These are phyloP conservation scores for Thelonectria blattea DNA, from an alignment of 2,329 filamentous ascomycete genomes.

Conservation along the genomic window DNA sequence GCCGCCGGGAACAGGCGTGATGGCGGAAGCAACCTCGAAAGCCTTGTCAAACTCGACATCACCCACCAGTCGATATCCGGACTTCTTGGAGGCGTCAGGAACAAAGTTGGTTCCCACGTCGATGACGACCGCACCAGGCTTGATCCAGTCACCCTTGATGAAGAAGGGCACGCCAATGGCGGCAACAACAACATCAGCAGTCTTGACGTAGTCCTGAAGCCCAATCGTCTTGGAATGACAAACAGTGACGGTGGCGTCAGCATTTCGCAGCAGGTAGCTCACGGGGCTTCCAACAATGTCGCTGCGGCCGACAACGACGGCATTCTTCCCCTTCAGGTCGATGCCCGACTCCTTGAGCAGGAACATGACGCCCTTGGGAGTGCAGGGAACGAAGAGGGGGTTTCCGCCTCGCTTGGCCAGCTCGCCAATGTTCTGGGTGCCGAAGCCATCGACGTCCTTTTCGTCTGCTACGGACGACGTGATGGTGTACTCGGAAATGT, in stretches of 20 bases:
- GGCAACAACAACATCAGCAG: conserved; percentile 87
- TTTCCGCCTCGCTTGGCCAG: conserved; percentile 92
- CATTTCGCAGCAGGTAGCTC: conserved; percentile 93
- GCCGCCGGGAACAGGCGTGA: conserved; percentile 95
- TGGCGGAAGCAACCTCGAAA: conserved; percentile 83
- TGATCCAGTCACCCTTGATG: conserved; percentile 94
- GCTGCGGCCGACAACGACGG: conserved; percentile 91
- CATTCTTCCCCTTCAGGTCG: conserved; percentile 85
- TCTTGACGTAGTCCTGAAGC: conserved; percentile 75
- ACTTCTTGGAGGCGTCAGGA: conserved; percentile 86
- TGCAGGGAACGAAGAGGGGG: conserved; percentile 92
- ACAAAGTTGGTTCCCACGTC: conserved; percentile 98
- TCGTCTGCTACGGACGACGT: conserved; percentile 90
- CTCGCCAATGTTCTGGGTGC: conserved; percentile 92
- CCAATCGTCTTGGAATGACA: conserved; percentile 89
- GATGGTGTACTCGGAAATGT: conserved; percentile 87
- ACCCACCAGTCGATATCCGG: conserved; percentile 87
- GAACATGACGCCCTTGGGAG: conserved; percentile 96
- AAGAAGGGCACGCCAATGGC: conserved; percentile 89
- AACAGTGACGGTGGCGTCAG: conserved; percentile 94
- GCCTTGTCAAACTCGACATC: conserved; percentile 94
- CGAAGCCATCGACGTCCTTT: conserved; percentile 98
- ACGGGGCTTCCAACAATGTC: conserved; percentile 98
- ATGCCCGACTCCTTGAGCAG: conserved; percentile 84
- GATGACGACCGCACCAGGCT: conserved; percentile 92